These are phyloP conservation scores for Umbelopsis sp. DNA, from an alignment of 371 early-diverging fungal species.

Conservation along the genomic window DNA sequence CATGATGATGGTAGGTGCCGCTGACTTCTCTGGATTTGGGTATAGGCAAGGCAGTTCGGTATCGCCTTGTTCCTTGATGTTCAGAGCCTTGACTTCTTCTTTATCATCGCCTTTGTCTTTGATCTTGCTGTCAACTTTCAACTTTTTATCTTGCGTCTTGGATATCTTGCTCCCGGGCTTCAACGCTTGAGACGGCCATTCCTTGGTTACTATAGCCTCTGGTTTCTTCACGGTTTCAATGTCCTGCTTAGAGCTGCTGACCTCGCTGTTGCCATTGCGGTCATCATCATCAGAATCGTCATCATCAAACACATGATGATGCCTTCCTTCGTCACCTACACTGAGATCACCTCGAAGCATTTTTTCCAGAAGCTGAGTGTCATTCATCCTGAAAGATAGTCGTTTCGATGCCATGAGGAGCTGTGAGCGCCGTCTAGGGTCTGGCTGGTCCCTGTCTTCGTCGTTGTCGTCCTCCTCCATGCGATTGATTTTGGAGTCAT, in stretches of 20 bases:
- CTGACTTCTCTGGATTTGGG: conserved; percentile 25
- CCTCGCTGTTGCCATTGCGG: conserved; percentile 20
- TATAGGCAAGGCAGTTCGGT: conserved; percentile 28
- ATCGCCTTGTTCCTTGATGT: conserved; percentile 23
- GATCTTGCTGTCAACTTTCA: not conserved
- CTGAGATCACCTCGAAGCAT: conserved; percentile 50
- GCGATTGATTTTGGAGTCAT: conserved; percentile 7
- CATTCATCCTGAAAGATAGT: conserved; percentile 49
- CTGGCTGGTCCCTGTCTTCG: conserved; percentile 18
- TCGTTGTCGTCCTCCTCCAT: not conserved
- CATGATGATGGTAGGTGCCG: not conserved
- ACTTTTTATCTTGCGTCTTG: conserved; percentile 2
- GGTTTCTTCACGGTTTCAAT: conserved; percentile 27
- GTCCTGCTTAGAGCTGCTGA: conserved; percentile 15
- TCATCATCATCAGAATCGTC: conserved; percentile 23
- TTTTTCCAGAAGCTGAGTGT: conserved; percentile 44
- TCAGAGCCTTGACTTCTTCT: not conserved
- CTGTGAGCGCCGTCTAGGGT: conserved; percentile 51
- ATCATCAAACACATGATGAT: conserved; percentile 24
- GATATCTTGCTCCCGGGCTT: not conserved
- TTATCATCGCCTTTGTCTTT: not conserved
- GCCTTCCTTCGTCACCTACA: conserved; percentile 19
- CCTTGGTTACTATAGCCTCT: conserved; percentile 1
- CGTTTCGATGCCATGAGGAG: conserved; percentile 55
- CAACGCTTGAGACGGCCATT: not conserved